These are phyloP conservation scores for Blumeriella jaapii DNA, from an alignment of 2,329 filamentous ascomycete species.

Conservation along the genomic window DNA sequence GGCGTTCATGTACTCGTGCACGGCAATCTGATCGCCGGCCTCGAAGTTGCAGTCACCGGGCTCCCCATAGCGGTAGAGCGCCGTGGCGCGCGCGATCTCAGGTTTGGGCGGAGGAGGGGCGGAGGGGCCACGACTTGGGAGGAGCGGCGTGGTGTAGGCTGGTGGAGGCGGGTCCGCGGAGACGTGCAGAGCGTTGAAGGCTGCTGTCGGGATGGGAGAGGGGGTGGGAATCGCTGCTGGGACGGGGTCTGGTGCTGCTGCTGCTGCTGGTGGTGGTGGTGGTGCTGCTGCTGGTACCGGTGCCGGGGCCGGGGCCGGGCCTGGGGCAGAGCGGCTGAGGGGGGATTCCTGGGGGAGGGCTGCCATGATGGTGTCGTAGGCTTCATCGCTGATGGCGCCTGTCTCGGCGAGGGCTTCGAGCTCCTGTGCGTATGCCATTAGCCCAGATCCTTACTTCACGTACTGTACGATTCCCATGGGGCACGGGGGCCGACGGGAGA, in stretches of 20 bases:
- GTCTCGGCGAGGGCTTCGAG: slow-evolving; percentile 81
- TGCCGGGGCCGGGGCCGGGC: slow-evolving; percentile 27
- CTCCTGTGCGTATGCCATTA: slow-evolving; percentile 45
- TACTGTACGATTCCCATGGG: neutral
- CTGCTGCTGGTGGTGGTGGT: neutral
- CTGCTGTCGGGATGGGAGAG: too few relatives aligned
- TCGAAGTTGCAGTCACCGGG: slow-evolving; percentile 74
- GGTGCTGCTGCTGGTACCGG: slow-evolving; percentile 22
- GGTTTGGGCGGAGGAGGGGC: slow-evolving; percentile 31
- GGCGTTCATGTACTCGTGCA: slow-evolving; percentile 87
- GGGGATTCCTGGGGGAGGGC: slow-evolving; percentile 64
- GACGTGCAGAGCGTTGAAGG: slow-evolving; percentile 14
- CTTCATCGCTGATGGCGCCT: slow-evolving; percentile 62
- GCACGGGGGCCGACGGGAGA: neutral
- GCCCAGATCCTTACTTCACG: slow-evolving; percentile 7
- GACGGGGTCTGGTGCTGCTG: too few relatives aligned
- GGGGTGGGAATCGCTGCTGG: too few relatives aligned
- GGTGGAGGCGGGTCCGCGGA: slow-evolving; percentile 17
- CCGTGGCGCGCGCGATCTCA: slow-evolving; percentile 61
- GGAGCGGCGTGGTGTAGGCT: slow-evolving; percentile 18
- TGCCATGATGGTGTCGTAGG: slow-evolving; percentile 62
- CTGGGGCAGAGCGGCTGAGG: slow-evolving; percentile 28
- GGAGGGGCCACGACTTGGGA: slow-evolving; percentile 17
- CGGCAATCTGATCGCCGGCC: slow-evolving; percentile 67
- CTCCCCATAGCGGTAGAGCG: slow-evolving; percentile 73